A percentile compares a stretch with the other conserved stretches of the same genome.
phyloP scores from a whole-genome alignment of 306 rosid species.

The Abrus pulchellus region DNA sequence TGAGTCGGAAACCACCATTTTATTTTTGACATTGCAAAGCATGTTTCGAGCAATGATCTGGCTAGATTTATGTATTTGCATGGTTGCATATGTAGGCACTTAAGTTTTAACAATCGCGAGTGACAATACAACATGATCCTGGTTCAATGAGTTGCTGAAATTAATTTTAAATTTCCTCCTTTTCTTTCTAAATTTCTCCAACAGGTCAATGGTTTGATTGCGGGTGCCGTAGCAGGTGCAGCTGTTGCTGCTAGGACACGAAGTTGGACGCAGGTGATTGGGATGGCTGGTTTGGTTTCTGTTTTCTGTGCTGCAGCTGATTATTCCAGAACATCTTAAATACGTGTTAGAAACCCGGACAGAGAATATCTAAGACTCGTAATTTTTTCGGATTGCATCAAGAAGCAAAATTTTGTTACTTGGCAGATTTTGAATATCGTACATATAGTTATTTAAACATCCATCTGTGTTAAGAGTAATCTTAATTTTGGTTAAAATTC shows the following conservation, averaged over 20 bases:
- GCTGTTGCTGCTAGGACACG: constrained; percentile 76
- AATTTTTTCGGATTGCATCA: neutral
- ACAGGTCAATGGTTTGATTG: constrained; percentile 85
- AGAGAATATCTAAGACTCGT: constrained; percentile 7
- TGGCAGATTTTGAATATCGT: neutral
- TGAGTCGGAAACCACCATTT: constrained; percentile 1
- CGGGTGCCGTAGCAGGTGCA: constrained; percentile 84
- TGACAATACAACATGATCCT: neutral
- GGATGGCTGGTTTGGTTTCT: constrained; percentile 74
- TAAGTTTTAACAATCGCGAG: neutral
- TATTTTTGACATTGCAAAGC: neutral
- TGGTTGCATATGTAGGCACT: constrained; percentile 30
- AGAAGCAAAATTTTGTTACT: constrained; percentile 15
- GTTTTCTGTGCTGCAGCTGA: constrained; percentile 73
- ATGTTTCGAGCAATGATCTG: constrained; percentile 2
- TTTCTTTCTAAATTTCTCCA: neutral
- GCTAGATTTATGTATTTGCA: constrained; percentile 8
- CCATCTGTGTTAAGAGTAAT: neutral
- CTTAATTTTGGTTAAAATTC: constrained; percentile 2
- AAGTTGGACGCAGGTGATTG: constrained; percentile 67
- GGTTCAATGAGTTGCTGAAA: constrained; percentile 36
- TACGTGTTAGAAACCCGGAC: constrained; percentile 15
- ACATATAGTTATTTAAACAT: neutral
- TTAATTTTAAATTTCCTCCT: neutral
- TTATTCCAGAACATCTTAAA: constrained; percentile 59